These are phyloP conservation scores for Gorgonomyces haynaldii DNA, from an alignment of 192 early-diverging fungal species.

Conservation along the genomic window DNA sequence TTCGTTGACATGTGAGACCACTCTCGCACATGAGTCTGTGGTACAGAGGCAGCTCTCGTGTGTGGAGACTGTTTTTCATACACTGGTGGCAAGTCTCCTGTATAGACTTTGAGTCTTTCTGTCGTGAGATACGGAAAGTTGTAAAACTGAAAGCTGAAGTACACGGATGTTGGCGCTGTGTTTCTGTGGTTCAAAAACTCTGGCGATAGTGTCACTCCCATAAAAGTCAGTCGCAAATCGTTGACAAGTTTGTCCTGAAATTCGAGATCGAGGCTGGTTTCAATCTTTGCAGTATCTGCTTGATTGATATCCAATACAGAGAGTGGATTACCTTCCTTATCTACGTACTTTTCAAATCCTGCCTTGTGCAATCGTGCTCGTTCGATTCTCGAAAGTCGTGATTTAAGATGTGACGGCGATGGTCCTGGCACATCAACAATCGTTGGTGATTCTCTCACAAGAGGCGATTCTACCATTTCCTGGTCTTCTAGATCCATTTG, in stretches of 20 bases:
- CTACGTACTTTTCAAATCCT: slow-evolving; percentile 19
- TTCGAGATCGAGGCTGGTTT: slow-evolving; percentile 14
- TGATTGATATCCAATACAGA: not conserved
- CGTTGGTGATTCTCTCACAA: not conserved
- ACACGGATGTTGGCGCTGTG: slow-evolving; percentile 13
- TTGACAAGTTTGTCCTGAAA: slow-evolving; percentile 13
- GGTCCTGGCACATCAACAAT: slow-evolving; percentile 7
- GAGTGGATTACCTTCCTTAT: slow-evolving; percentile 19
- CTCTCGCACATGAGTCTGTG: not conserved
- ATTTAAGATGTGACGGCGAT: not conserved
- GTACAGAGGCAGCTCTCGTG: not conserved
- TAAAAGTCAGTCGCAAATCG: slow-evolving; percentile 18
- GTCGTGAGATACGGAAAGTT: slow-evolving; percentile 25
- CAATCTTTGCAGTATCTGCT: not conserved
- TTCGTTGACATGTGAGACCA: not conserved
- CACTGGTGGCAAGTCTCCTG: slow-evolving; percentile 17
- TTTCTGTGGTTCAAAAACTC: slow-evolving; percentile 13
- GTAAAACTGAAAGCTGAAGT: slow-evolving; percentile 37
- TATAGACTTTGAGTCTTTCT: slow-evolving; percentile 20
- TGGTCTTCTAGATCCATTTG: slow-evolving; percentile 3
- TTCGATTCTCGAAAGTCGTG: slow-evolving; percentile 11
- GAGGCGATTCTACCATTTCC: not conserved
- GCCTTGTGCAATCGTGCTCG: slow-evolving; percentile 25
- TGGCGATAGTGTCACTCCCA: slow-evolving; percentile 18
- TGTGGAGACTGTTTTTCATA: slow-evolving; percentile 1